Evolutionary conservation across 495 filamentous ascomycete species (phyloP).

Genomic region (Podospora pseudoanserina): DNA sequence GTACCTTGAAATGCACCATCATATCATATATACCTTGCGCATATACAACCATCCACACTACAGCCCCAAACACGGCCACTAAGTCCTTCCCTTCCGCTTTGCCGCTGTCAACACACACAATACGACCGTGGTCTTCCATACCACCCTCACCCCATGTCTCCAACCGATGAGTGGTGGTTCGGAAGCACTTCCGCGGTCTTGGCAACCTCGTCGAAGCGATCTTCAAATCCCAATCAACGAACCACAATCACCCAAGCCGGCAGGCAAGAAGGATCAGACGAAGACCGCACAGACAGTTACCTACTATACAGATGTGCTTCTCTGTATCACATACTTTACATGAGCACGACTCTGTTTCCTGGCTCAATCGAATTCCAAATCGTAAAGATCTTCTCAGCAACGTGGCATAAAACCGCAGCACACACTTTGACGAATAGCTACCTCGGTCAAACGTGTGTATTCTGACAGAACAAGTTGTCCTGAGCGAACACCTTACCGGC

Average conservation of each 20-base stretch:
- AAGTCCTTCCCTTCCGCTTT: background rate
- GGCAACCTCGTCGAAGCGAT: background rate
- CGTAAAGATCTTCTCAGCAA: background rate
- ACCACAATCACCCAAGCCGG: background rate
- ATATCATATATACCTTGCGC: background rate
- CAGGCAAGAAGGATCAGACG: background rate
- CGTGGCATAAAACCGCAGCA: background rate
- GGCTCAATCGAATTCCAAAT: background rate
- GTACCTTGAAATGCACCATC: background rate
- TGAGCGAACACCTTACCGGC: background rate
- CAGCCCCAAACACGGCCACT: background rate
- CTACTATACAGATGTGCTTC: background rate
- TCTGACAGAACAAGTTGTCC: background rate
- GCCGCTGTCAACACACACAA: background rate
- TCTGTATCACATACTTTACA: background rate
- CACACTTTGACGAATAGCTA: background rate
- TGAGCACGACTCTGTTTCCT: background rate
- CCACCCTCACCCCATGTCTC: background rate
- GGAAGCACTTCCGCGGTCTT: background rate
- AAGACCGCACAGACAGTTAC: background rate
- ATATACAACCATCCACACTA: background rate
- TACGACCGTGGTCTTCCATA: background rate
- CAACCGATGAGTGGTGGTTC: background rate
- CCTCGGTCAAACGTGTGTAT: background rate
- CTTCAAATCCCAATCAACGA: background rate